Percentiles rank a stretch among this genome's conserved stretches.
Evolutionary conservation across 2,329 filamentous ascomycete species (phyloP).

Genomic region (Colletotrichum ledebouriae): DNA sequence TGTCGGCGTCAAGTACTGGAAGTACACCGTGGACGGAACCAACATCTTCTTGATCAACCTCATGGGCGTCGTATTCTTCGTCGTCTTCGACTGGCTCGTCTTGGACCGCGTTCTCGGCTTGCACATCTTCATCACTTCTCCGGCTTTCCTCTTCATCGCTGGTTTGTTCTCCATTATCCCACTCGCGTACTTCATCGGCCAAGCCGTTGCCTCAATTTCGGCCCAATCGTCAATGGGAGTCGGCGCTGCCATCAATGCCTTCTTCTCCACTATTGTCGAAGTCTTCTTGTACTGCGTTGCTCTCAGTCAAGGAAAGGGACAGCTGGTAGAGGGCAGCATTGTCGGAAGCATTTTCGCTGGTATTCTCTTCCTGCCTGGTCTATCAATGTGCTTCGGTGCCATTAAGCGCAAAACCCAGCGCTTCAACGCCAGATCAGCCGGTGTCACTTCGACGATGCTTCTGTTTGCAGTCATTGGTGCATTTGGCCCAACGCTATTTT

Average conservation of each 20-base stretch:
- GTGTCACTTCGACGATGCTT: constrained; percentile 97
- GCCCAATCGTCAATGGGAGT: constrained; percentile 99
- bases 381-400: constrained; percentile 99
- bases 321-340: constrained; percentile 95
- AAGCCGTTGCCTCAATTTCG: constrained; percentile 97
- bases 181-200: constrained; percentile 97
- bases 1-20: constrained; percentile 96
- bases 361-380: constrained; percentile 90
- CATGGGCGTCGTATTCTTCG: constrained; percentile 91
- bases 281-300: constrained; percentile 98
- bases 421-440: constrained; percentile 96
- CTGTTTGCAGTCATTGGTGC: constrained; percentile 95
- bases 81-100: constrained; percentile 92
- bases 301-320: constrained; percentile 89
- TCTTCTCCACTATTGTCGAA: constrained; percentile 97
- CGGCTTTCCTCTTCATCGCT: constrained; percentile 87
- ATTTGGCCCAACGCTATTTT: constrained; percentile 96
- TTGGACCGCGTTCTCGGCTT: constrained; percentile 77
- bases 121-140: constrained; percentile 80
- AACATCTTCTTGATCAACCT: constrained; percentile 99
- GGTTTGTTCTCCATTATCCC: constrained; percentile 94
- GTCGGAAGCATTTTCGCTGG: constrained; percentile 98
- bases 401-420: constrained; percentile 98
- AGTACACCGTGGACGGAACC: constrained; percentile 97
- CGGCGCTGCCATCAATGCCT: constrained; percentile 96